These are phyloP conservation scores for Talaromyces marneffei DNA, from an alignment of 2,329 filamentous ascomycete species.

Conservation along the genomic window DNA sequence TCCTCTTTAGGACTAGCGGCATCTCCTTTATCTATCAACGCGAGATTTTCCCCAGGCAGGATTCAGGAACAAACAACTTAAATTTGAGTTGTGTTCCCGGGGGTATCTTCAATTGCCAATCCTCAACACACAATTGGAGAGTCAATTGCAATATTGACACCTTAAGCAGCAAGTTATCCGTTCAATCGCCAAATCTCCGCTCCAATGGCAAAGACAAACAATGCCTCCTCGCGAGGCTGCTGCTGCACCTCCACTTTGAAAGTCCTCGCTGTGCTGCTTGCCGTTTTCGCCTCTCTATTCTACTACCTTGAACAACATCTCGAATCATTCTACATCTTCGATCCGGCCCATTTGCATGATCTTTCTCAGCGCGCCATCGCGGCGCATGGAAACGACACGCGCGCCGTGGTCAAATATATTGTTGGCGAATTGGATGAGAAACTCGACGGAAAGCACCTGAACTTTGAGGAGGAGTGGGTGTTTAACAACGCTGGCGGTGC, in stretches of 20 bases:
- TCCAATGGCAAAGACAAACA: constrained; percentile 1
- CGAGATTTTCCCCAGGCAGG: constrained; percentile 1
- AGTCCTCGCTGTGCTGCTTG: constrained; percentile 30
- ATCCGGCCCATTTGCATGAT: constrained; percentile 61
- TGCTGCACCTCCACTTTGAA: constrained; percentile 20
- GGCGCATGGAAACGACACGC: constrained; percentile 69
- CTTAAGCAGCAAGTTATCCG: not conserved
- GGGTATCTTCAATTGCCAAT: not conserved
- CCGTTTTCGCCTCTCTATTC: constrained; percentile 33
- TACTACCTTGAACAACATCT: constrained; percentile 34
- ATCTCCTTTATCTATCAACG: not conserved
- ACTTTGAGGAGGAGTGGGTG: constrained; percentile 72
- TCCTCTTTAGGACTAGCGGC: not conserved
- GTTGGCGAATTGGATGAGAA: constrained; percentile 59
- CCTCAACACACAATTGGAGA: not conserved
- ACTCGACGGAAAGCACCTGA: constrained; percentile 49
- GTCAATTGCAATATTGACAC: not conserved
- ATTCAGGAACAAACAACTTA: not conserved
- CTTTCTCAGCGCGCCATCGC: constrained; percentile 61
- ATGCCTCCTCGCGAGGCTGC: constrained; percentile 8
- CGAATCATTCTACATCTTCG: constrained; percentile 66
- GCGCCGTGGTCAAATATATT: constrained; percentile 62
- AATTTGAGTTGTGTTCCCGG: not conserved
- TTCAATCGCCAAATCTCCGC: not conserved
- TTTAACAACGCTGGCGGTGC: constrained; percentile 90